Evolutionary conservation across 805 yeast species (phyloP), one percentile per base, ranked within the genome.

Genomic region (Myxozyma neotropica): DNA sequence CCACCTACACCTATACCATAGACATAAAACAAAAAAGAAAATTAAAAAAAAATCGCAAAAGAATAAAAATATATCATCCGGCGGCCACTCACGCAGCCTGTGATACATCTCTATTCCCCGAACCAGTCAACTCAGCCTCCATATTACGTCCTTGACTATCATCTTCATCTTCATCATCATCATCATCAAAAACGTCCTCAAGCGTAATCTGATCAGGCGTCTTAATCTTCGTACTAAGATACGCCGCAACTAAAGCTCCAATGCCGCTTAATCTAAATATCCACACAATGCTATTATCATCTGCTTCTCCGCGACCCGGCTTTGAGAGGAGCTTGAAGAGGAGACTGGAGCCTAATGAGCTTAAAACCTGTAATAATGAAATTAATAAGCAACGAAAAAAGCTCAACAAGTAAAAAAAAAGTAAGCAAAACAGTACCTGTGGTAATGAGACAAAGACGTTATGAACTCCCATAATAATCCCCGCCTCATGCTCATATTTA

Each of bases 361-460:
- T 78, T 21, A 62, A 3, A 79, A 66, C 67, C 61, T 57, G 36
- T 15, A 42, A 24, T 26, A 44, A 10, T 13, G 19, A 19, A 21
- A 21, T 29, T 8, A 19, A 17, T 5, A 12, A 10, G 33, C 29
- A 43, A 10, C n/a, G n/a, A 17, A n/a, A 24, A 13, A 23, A n/a
- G 38, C 15, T n/a, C n/a, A 29, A 24, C 12, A n/a, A 24, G 10
- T 21, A 23, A 43, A 1, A n/a, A 13, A 23, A 17, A 12, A 29
- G 33, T 17, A 26, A 3, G 15, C 35, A 33, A 3, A 27, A 4
- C 19, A 51, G 29, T 31, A 82, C 81, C 68, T 83, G 87, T 0
- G 87, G 86, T 2, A 81, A 76, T 1, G 85, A 81, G 15, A 83
- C 83, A 68, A 80, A 83, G 31, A 83, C 80, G 67, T 83, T 83